These are phyloP conservation scores for Hortiboletus flavorubellus DNA, from an alignment of 768 basidiomycete genomes.

Conservation along the genomic window DNA sequence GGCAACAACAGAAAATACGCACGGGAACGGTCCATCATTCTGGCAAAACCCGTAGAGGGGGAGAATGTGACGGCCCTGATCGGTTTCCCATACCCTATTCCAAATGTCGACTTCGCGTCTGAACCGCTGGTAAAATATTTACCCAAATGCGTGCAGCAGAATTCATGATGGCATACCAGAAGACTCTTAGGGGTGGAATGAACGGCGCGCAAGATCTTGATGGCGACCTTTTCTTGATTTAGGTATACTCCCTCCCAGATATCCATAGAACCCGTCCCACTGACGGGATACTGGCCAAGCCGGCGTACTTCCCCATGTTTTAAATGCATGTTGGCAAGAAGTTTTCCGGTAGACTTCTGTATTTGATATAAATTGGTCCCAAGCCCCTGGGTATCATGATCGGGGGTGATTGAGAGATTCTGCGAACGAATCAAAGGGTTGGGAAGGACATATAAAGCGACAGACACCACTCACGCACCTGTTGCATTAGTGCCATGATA, in stretches of 20 bases:
- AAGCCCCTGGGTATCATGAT: conserved; percentile 39
- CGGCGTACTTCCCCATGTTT: conserved; percentile 50
- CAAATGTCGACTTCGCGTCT: conserved; percentile 53
- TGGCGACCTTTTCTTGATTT: conserved; percentile 50
- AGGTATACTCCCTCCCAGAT: conserved; percentile 56
- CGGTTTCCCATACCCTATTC: conserved; percentile 50
- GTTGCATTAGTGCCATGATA: conserved; percentile 52
- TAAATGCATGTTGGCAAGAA: conserved; percentile 51
- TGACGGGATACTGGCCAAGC: conserved; percentile 47
- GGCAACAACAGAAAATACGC: conserved; percentile 11
- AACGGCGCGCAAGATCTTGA: conserved; percentile 54
- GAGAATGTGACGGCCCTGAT: conserved; percentile 49
- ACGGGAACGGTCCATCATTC: conserved; percentile 58
- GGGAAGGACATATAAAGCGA: neutral
- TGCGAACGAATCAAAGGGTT: conserved; percentile 18
- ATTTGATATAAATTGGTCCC: conserved; percentile 48
- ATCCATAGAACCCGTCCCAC: conserved; percentile 52
- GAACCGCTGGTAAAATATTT: conserved; percentile 40
- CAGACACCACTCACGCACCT: conserved; percentile 27
- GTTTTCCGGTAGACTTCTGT: conserved; percentile 42
- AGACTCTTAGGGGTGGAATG: conserved; percentile 44
- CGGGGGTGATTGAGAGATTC: conserved; percentile 20
- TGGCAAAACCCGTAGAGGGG: conserved; percentile 59
- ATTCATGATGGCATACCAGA: conserved; percentile 32
- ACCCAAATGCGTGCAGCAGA: neutral